Evolutionary conservation across 208 protist genomes (phyloP), one percentile per base, ranked within the genome.

Genomic region (Acanthamoeba triangularis): DNA sequence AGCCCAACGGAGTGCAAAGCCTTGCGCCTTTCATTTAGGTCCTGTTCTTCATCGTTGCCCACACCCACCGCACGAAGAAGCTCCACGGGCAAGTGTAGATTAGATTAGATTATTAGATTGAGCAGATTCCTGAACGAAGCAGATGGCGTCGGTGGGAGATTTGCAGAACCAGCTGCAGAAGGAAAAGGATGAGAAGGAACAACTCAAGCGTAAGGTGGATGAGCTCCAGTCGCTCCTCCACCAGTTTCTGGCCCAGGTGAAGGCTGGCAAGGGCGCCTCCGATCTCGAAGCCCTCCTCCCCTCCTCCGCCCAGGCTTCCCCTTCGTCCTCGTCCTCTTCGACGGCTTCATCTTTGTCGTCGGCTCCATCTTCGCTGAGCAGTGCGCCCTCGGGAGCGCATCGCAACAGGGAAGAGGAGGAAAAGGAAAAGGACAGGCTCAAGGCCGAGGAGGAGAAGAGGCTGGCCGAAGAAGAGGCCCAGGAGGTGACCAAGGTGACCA

Each of bases 371-470:
- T 72, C 30, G 65, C 23, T 35, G 30, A 37, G n/a, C 30, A 37
- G n/a, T 37, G n/a, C 65, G 25, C 30, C 65, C 25, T 72, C 65
- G 30, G 25, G n/a, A 30, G 25, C 10, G 13, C n/a, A 78, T 33
- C 69, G 69, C 35, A 78, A 78, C 49, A n/a, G 30, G 30, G 80
- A 88, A 88, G 80, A 88, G 35, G 80, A 88, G 28, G 49, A 63
- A 25, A 54, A 88, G 35, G 80, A 88, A 63, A 88, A 88, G 80
- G 52, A 88, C 13, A 88, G 52, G 35, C n/a, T 23, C 13, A 88
- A 88, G n/a, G 80, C 23, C 25, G 52, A 63, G 41, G 80, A 88
- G 35, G 80, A 54, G 44, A 52, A 61, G 41, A 52, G 30, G 52
- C 49, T 63, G 28, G 80, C 25, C 28, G 80, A 88, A 63, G 80